These are phyloP conservation scores for Trichoderma guizhouense DNA, from an alignment of 2,329 filamentous ascomycete genomes.

Conservation along the genomic window DNA sequence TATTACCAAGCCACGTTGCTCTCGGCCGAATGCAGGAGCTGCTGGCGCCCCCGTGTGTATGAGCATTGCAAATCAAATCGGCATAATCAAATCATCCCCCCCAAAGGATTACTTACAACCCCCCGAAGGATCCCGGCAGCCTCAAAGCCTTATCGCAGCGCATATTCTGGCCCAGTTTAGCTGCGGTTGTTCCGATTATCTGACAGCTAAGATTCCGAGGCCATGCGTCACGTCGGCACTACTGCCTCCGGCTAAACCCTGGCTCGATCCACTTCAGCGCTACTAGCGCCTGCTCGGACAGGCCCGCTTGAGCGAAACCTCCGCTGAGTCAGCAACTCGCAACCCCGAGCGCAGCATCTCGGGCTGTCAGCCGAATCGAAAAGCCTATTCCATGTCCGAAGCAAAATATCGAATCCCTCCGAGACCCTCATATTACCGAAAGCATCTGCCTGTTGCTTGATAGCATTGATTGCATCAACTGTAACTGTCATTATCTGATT, in stretches of 20 bases:
- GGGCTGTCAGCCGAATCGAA: not conserved
- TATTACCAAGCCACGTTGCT: not conserved
- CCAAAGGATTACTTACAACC: not conserved
- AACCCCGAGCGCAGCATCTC: not conserved
- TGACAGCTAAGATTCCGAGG: not conserved
- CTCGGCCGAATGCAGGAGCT: not conserved
- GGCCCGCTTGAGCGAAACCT: conserved; percentile 3
- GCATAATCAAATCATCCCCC: not conserved
- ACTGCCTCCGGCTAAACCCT: not conserved
- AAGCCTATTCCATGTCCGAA: not conserved
- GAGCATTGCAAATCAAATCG: not conserved
- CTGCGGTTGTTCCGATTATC: not conserved
- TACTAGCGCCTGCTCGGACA: not conserved
- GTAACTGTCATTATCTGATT: not conserved
- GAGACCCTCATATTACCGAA: not conserved
- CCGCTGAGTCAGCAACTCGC: not conserved
- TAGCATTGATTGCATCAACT: not conserved
- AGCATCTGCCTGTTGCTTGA: not conserved
- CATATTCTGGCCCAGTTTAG: not conserved
- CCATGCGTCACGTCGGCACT: not conserved
- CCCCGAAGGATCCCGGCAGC: not conserved
- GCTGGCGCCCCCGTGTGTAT: not conserved
- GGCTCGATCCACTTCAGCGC: not conserved
- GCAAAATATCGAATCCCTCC: not conserved
- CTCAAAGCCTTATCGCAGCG: not conserved